phyloP scores from a whole-genome alignment of 257 asterid genomes.

The Nicotiana otophora region DNA sequence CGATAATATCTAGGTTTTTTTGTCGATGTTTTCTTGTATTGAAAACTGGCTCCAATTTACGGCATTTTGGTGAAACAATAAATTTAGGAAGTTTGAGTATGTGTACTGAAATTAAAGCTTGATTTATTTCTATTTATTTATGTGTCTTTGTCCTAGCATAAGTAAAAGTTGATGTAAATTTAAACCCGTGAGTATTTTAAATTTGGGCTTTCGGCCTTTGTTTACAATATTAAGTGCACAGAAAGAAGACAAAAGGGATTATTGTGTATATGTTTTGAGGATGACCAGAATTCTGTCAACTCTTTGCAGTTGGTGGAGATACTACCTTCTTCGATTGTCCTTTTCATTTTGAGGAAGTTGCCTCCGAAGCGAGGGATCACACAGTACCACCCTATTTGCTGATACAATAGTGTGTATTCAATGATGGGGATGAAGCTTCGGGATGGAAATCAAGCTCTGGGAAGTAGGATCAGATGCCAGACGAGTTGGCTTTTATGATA shows the following conservation, averaged over 20 bases:
- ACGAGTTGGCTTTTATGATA: slow-evolving; percentile 15
- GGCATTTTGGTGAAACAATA: not conserved
- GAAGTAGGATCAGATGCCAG: not conserved
- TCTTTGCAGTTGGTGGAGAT: slow-evolving; percentile 74
- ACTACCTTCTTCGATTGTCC: slow-evolving; percentile 84
- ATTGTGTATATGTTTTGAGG: slow-evolving; percentile 1
- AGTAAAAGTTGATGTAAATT: not conserved
- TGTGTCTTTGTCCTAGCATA: not conserved
- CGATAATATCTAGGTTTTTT: not conserved
- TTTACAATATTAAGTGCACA: not conserved
- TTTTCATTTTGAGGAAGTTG: slow-evolving; percentile 88
- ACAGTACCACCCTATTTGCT: slow-evolving; percentile 88
- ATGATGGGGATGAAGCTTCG: not conserved
- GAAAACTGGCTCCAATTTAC: not conserved
- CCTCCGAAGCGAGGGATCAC: slow-evolving; percentile 93
- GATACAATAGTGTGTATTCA: slow-evolving; percentile 7
- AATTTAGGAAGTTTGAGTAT: not conserved
- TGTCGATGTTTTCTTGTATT: not conserved
- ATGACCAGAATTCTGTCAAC: not conserved
- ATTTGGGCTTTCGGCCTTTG: not conserved
- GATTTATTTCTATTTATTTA: too few relatives aligned
- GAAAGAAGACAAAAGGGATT: not conserved
- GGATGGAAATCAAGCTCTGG: slow-evolving; percentile 10
- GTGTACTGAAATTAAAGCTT: not conserved
- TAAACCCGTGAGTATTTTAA: not conserved